Conservation (phyloP, 2,329 filamentous ascomycete genomes). For the Alternaria ethzedia region DNA sequence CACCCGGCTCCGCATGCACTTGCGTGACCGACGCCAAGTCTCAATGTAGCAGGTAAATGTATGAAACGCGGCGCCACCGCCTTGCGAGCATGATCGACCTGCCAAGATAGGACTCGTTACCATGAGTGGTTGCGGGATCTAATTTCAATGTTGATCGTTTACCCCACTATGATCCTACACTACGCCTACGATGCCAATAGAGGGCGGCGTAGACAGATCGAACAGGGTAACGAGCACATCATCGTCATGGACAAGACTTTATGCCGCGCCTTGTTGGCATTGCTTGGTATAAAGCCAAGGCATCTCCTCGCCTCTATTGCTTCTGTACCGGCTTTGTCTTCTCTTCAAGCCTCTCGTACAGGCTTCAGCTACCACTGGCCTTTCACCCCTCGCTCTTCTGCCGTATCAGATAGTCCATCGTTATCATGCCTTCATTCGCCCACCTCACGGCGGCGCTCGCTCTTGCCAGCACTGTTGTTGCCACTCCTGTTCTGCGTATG, state of each 20-base stretch:
- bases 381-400: slow-evolving; percentile 17
- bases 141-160: slow-evolving; percentile 34
- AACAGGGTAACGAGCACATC: slow-evolving; percentile 14
- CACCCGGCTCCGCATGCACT: not conserved
- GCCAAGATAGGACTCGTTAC: slow-evolving; percentile 36
- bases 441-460: slow-evolving; percentile 42
- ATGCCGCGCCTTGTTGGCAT: slow-evolving; percentile 17
- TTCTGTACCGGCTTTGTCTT: slow-evolving; percentile 18
- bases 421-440: slow-evolving; percentile 43
- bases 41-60: slow-evolving; percentile 37
- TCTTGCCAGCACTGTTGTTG: slow-evolving; percentile 31
- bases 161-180: slow-evolving; percentile 11
- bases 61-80: slow-evolving; percentile 19
- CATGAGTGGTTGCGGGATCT: slow-evolving; percentile 29
- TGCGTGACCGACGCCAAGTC: slow-evolving; percentile 15
- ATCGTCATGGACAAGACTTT: slow-evolving; percentile 10
- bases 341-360: slow-evolving; percentile 10
- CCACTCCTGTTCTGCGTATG: slow-evolving; percentile 34
- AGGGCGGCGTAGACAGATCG: slow-evolving; percentile 9
- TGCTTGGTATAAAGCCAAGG: slow-evolving; percentile 39
- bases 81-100: slow-evolving; percentile 29
- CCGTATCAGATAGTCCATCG: slow-evolving; percentile 7
- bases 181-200: slow-evolving; percentile 7
- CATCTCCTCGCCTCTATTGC: slow-evolving; percentile 19
- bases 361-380: slow-evolving; percentile 19